These are phyloP conservation scores for Sutorius eximius DNA, from an alignment of 1,284 basidiomycete species.

Conservation along the genomic window DNA sequence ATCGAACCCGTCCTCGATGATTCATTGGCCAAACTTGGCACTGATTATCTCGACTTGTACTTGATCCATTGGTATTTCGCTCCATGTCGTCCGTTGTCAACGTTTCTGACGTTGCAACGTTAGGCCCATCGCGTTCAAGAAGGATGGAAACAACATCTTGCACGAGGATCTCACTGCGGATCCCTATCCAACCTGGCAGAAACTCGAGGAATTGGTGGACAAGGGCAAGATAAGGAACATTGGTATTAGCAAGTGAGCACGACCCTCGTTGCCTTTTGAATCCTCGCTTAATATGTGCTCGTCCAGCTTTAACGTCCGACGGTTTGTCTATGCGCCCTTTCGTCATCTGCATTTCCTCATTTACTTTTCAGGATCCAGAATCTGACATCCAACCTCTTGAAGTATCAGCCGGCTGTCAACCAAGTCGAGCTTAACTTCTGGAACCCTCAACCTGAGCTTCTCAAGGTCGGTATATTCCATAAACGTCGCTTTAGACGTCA, in stretches of 20 bases:
- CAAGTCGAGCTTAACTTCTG: slow-evolving; percentile 84
- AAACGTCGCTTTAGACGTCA: background rate
- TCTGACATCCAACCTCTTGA: slow-evolving; percentile 68
- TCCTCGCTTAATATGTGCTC: background rate
- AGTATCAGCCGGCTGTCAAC: slow-evolving; percentile 75
- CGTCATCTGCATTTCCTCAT: background rate
- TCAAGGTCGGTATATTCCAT: slow-evolving; percentile 47
- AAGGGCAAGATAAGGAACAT: slow-evolving; percentile 83
- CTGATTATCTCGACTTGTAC: slow-evolving; percentile 78
- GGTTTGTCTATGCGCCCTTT: slow-evolving; percentile 12
- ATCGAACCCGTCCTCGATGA: slow-evolving; percentile 70
- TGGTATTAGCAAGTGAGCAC: slow-evolving; percentile 71
- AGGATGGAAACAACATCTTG: slow-evolving; percentile 48
- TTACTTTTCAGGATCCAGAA: slow-evolving; percentile 49
- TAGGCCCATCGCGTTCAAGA: slow-evolving; percentile 72
- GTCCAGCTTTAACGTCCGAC: slow-evolving; percentile 28
- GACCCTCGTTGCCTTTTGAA: background rate
- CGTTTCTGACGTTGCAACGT: background rate
- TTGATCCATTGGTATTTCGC: slow-evolving; percentile 77
- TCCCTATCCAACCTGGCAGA: slow-evolving; percentile 81
- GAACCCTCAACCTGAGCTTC: slow-evolving; percentile 80
- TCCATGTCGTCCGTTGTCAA: background rate
- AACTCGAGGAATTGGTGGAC: slow-evolving; percentile 76
- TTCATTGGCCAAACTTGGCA: slow-evolving; percentile 64
- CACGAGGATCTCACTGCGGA: slow-evolving; percentile 69